Evolutionary conservation across 441 rosid genomes (phyloP).

Genomic region (Omphalea diandra): DNA sequence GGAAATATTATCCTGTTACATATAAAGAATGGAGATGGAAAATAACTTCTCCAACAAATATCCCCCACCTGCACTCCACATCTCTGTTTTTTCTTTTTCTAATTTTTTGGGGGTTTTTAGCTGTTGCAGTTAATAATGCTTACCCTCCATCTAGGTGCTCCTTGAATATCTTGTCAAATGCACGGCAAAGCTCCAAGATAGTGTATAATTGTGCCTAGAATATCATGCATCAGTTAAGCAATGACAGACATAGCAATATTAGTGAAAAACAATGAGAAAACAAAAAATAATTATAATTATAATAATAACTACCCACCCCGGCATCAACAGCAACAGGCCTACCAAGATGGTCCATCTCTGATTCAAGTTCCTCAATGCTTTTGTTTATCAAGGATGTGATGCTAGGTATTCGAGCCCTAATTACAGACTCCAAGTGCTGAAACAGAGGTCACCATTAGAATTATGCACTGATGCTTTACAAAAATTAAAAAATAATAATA

Average conservation of each 20-base stretch:
- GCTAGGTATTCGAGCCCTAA: conserved; percentile 87
- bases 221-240: conserved; percentile 11
- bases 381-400: conserved; percentile 89
- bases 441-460: conserved; percentile 21
- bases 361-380: conserved; percentile 87
- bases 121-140: conserved; percentile 1
- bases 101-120: no score
- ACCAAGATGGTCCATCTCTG: conserved; percentile 89
- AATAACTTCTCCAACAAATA: no score
- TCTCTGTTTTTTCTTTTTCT: no score
- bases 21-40: background rate
- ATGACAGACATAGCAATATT: background rate
- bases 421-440: conserved; percentile 89
- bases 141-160: conserved; percentile 99
- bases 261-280: background rate
- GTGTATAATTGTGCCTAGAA: conserved; percentile 82
- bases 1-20: background rate
- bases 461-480: background rate
- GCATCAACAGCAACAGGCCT: conserved; percentile 91
- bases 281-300: no score
- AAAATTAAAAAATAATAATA: no score
- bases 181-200: conserved; percentile 87
- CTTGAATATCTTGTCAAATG: conserved; percentile 83
- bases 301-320: conserved; percentile 76
- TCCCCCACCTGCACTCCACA: no score